Percentiles rank a stretch among this genome's conserved stretches.
Evolutionary conservation across 805 yeast genomes (phyloP).

Genomic region (Dipodascopsis uninucleata): DNA sequence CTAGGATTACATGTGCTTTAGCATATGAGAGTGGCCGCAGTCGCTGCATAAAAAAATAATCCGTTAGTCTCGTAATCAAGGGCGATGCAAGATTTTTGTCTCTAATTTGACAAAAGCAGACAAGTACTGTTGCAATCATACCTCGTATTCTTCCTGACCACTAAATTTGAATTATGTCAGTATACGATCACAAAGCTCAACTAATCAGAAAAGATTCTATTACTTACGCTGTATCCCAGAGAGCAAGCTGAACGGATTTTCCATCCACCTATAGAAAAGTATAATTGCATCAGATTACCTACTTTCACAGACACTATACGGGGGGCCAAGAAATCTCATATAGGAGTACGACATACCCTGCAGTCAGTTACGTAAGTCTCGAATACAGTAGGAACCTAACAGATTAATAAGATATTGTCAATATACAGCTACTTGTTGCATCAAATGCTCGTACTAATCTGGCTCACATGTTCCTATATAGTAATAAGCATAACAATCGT

Average conservation of each 20-base stretch:
- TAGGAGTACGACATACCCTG: constrained; percentile 42
- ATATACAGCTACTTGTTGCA: background rate
- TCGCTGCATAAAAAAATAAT: constrained; percentile 37
- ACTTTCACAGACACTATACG: too few relatives aligned
- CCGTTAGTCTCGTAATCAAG: background rate
- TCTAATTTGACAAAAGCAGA: constrained; percentile 1
- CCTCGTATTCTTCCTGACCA: constrained; percentile 92
- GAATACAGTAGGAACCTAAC: constrained; percentile 86
- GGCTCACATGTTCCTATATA: constrained; percentile 29
- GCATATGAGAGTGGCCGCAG: constrained; percentile 83
- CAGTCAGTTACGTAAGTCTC: constrained; percentile 94
- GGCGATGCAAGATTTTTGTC: too few relatives aligned
- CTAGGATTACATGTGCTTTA: constrained; percentile 78
- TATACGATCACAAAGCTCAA: background rate
- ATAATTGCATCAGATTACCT: background rate
- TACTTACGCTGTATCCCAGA: constrained; percentile 84
- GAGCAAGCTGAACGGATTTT: constrained; percentile 77
- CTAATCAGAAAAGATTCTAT: background rate
- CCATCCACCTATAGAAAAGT: constrained; percentile 55
- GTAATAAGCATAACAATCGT: background rate
- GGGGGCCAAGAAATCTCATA: too few relatives aligned
- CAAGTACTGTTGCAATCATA: constrained; percentile 18
- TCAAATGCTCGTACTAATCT: background rate
- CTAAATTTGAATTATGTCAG: constrained; percentile 22
- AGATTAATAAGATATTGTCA: background rate